A percentile compares a stretch with the other conserved stretches of the same genome.
These are phyloP conservation scores for Aspergillus nidulans DNA, from an alignment of 495 filamentous ascomycete genomes.

Conservation along the genomic window DNA sequence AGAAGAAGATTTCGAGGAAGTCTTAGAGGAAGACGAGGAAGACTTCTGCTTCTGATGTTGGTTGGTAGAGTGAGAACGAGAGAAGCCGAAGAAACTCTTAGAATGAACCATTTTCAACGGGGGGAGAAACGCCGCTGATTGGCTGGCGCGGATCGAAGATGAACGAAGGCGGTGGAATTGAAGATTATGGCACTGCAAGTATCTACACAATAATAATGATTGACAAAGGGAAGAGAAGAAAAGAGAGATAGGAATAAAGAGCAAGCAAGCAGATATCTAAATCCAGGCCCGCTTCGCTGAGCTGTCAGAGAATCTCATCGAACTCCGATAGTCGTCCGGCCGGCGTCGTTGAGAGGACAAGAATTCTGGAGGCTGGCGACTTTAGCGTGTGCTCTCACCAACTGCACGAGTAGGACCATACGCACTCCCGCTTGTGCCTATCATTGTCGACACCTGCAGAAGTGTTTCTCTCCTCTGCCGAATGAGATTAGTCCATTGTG, in stretches of 20 bases:
- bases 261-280: not conserved
- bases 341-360: constrained; percentile 9
- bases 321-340: constrained; percentile 2
- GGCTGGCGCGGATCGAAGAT: constrained; percentile 33
- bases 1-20: constrained; percentile 11
- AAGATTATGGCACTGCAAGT: not conserved
- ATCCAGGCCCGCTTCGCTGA: not conserved
- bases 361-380: constrained; percentile 15
- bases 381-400: constrained; percentile 14
- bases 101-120: constrained; percentile 26
- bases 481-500: not conserved
- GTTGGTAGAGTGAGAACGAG: constrained; percentile 27
- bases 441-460: constrained; percentile 5
- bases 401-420: not conserved
- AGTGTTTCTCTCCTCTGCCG: not conserved
- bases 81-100: constrained; percentile 31
- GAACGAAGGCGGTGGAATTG: constrained; percentile 47
- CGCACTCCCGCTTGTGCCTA: not conserved
- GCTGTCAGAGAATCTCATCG: constrained; percentile 7
- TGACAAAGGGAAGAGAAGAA: constrained; percentile 3
- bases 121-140: constrained; percentile 18
- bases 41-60: constrained; percentile 18
- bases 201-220: not conserved
- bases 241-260: not conserved
- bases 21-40: constrained; percentile 10